Base-by-base conservation (phyloP, 169 alveolate genomes). In the Fabrea salina region DNA sequence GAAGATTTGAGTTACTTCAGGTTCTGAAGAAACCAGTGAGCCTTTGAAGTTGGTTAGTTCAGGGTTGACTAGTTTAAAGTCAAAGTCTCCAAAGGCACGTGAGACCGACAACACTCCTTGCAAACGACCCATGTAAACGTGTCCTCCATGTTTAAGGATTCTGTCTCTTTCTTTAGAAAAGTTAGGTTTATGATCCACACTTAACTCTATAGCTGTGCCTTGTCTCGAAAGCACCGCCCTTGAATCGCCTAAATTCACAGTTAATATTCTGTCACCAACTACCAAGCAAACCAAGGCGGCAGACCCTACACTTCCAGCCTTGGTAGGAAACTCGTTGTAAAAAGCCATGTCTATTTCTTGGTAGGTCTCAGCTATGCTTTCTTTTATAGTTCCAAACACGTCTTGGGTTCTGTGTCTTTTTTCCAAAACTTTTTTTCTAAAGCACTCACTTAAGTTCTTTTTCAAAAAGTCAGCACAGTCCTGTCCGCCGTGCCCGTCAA, bases 81-180 rank as follows among this genome's bases (percentile, higher is more conserved):
- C 84, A 83, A 92, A 93, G 79, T 95, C 97, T 0, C 98, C 98
- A 80, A 95, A 93, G 59, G 97, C 94, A 74, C 98, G 75, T 2
- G 96, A 85, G 19, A 95, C 91, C 49, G 94, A 95, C 41, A 95
- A 67, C 47, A 87, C 82, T 33, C 92, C 91, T 54, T 87, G 84
- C 19, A 92, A 89, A 77, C 97, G 78, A 27, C 92, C 91, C 61
- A 89, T 81, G 30, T 85, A 88, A 5, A 95, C 89, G 3, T 86
- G 61, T 6, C 96, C 98, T 13, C 98, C 97, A 25, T 74, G 40
- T 49, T 67, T 81, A 19, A 64, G 59, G 6, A 92, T 92, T 72
- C 96, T 81, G 19, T 86, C 86, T 41, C 49, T 49, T 58, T 92
- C 96, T 19, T 72, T 85, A 27, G 64, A 11, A 13, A 7, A 5